Base-by-base conservation (phyloP, 345 rosid species). In the Euphorbia lathyris region DNA sequence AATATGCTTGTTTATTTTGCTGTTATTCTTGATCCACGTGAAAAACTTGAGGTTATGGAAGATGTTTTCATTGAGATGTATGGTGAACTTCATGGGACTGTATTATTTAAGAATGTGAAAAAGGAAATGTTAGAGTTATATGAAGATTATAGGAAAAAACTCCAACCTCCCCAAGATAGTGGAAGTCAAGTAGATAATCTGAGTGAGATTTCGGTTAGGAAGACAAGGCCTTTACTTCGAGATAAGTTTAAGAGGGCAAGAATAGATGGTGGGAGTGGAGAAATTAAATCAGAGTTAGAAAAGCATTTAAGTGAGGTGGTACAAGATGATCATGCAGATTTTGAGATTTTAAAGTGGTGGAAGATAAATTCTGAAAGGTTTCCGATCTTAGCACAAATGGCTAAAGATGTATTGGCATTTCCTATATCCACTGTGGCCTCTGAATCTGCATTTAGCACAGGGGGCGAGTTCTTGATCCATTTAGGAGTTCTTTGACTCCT, bases 11-110 rank as follows among this genome's bases (percentile, higher is more conserved):
- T 66, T 22, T 66, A 43, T 17, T n/a, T 73, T 47, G 38, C 67
- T 1, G 5, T 34, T 30, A 20, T 67, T 1, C 27, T 73, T 27
- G 62, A 73, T 19, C 67, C 67, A 19, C 22, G 67, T 4, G 17
- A 29, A 0, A 73, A 73, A 52, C 59, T 45, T 43, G 51, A 45
- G 22, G 66, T 27, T 45, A n/a, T 67, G 22, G 51, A 73, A 22
- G 45, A 45, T 51, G 12, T 17, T 34, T 42, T 66, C 5, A 0
- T 2, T 2, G 16, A 60, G 3, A 22, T 67, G 32, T 20, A 66
- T 66, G 62, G n/a, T 1, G n/a, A 6, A 8, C 29, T 40, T 13
- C 20, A 26, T 1, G 43, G 8, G 2, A 1, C 0, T 19, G 10
- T 2, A 0, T 17, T 58, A 14, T 32, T 7, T 2, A 55, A 17